phyloP scores from a whole-genome alignment of 2,329 filamentous ascomycete species.

The Neopestalotiopsis rosae region DNA sequence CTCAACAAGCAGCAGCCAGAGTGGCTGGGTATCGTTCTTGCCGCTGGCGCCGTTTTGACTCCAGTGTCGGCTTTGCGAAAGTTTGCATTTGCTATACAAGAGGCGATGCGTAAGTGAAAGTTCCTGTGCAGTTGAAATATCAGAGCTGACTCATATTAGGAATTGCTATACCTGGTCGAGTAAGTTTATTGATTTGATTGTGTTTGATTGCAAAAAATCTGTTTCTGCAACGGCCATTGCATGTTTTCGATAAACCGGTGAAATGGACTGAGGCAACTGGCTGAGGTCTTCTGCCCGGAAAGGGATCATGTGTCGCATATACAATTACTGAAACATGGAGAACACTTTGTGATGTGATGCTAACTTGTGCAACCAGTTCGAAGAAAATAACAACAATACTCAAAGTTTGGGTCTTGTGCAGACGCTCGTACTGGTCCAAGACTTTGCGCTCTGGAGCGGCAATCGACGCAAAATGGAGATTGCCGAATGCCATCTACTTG shows the following conservation, averaged over 20 bases:
- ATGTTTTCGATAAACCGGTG: too few species aligned
- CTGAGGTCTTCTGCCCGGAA: too few species aligned
- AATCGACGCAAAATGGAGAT: slow-evolving; percentile 62
- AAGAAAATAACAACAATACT: slow-evolving; percentile 53
- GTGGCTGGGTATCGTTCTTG: slow-evolving; percentile 63
- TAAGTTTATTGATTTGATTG: slow-evolving; percentile 24
- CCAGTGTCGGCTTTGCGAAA: slow-evolving; percentile 63
- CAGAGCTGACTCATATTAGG: slow-evolving; percentile 28
- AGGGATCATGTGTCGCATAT: too few species aligned
- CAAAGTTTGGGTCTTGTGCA: slow-evolving; percentile 55
- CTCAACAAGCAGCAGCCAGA: slow-evolving; percentile 62
- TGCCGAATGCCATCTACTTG: slow-evolving; percentile 54
- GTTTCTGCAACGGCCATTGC: too few species aligned
- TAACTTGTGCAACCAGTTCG: slow-evolving; percentile 43
- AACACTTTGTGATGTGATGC: not conserved
- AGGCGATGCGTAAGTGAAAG: slow-evolving; percentile 50
- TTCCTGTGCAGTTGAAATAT: too few species aligned
- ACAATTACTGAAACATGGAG: not conserved
- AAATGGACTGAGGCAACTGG: too few species aligned
- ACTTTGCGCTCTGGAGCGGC: slow-evolving; percentile 60
- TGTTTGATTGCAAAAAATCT: slow-evolving; percentile 20
- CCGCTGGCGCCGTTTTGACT: slow-evolving; percentile 64
- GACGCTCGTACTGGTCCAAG: slow-evolving; percentile 52
- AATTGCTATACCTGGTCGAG: slow-evolving; percentile 36
- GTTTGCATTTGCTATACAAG: slow-evolving; percentile 62